These are phyloP conservation scores for Russula olivacea DNA, from an alignment of 768 basidiomycete genomes.

Conservation along the genomic window DNA sequence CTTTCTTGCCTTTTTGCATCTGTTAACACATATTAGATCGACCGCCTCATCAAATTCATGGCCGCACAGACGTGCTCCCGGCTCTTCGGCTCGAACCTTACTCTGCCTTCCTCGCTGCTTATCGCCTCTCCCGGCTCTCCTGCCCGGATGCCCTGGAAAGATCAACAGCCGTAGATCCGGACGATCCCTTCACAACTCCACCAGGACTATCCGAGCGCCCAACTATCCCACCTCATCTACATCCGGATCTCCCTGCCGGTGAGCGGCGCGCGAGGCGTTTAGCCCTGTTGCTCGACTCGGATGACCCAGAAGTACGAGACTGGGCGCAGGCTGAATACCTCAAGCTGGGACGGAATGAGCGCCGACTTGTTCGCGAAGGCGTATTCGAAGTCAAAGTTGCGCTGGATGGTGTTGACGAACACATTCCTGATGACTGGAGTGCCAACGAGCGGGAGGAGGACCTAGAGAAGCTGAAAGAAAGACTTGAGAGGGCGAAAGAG, in stretches of 20 bases:
- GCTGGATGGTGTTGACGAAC: conserved; percentile 13
- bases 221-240: conserved; percentile 18
- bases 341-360: conserved; percentile 17
- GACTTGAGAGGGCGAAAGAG: conserved; percentile 19
- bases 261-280: conserved; percentile 23
- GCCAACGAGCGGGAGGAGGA: conserved; percentile 21
- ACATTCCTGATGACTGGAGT: conserved; percentile 12
- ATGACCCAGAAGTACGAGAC: conserved; percentile 22
- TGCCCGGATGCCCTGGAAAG: conserved; percentile 16
- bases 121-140: conserved; percentile 21
- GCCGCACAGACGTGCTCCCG: conserved; percentile 25
- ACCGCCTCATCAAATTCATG: conserved; percentile 21
- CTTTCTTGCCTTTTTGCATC: neutral
- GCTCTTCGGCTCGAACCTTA: conserved; percentile 25
- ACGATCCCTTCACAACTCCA: conserved; percentile 7
- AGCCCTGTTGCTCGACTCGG: conserved; percentile 23
- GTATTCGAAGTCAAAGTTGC: conserved; percentile 21
- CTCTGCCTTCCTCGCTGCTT: conserved; percentile 25
- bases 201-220: conserved; percentile 5
- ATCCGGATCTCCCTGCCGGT: conserved; percentile 10
- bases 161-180: conserved; percentile 9
- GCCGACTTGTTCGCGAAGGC: conserved; percentile 24
- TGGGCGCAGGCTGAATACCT: conserved; percentile 27
- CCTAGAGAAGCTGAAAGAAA: conserved; percentile 19
- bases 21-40: conserved; percentile 5